Percentiles rank a stretch among this genome's conserved stretches.
Evolutionary conservation across 495 filamentous ascomycete species (phyloP).

Genomic region (Podospora pseudoanserina): DNA sequence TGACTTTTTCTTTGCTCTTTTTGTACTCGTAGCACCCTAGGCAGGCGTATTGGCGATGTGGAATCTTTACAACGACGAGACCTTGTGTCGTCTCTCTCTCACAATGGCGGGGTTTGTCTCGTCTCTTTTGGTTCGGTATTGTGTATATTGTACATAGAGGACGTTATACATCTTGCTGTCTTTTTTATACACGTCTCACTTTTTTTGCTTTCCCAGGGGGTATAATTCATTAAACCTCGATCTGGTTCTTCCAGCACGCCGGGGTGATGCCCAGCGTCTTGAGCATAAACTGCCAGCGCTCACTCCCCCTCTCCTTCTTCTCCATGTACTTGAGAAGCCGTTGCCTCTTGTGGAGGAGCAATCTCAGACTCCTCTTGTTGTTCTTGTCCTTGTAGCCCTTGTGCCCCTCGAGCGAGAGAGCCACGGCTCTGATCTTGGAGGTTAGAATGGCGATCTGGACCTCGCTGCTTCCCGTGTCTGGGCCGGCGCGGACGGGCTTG

Average conservation of each 20-base stretch:
- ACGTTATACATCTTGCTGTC: conserved; percentile 24
- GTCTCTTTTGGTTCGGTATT: conserved; percentile 25
- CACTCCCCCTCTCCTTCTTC: conserved; percentile 83
- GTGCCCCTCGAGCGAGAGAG: conserved; percentile 54
- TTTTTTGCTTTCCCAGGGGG: neutral
- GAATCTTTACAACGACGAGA: neutral
- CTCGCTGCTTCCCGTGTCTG: conserved; percentile 88
- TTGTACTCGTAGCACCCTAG: neutral
- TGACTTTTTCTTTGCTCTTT: neutral
- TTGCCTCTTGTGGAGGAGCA: conserved; percentile 85
- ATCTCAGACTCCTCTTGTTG: conserved; percentile 83
- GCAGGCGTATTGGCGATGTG: conserved; percentile 28
- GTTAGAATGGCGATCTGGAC: conserved; percentile 98
- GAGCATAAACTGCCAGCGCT: conserved; percentile 80
- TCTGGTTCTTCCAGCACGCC: conserved; percentile 81
- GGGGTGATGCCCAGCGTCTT: conserved; percentile 80
- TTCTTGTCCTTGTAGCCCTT: conserved; percentile 71
- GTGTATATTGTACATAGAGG: conserved; percentile 32
- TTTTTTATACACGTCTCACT: conserved; percentile 3
- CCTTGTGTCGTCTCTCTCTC: neutral
- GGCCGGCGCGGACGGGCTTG: conserved; percentile 69
- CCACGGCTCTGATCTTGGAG: conserved; percentile 80
- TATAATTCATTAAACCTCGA: conserved; percentile 56
- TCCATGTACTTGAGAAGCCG: conserved; percentile 82
- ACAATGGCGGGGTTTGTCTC: neutral